Evolutionary conservation across 805 yeast species (phyloP).

Genomic region (Lipomyces orientalis): DNA sequence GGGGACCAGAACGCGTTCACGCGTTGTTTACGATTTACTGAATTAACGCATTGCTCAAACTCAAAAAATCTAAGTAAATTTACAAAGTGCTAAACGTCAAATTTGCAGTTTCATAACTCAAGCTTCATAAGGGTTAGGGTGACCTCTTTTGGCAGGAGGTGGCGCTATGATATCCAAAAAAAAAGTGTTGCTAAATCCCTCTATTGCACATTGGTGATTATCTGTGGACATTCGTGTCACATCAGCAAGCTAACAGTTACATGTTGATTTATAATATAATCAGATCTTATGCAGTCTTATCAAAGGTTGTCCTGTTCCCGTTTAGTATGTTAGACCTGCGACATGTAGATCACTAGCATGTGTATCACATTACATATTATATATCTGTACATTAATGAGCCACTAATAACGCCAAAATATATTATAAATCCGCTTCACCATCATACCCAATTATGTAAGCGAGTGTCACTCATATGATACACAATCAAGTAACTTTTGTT

Average conservation of each 20-base stretch:
- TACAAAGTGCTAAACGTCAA: too few relatives aligned
- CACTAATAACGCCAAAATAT: neutral
- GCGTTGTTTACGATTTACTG: too few relatives aligned
- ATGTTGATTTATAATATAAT: neutral
- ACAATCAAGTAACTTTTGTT: neutral
- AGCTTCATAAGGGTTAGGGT: too few relatives aligned
- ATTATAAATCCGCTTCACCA: neutral
- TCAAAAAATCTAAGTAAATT: too few relatives aligned
- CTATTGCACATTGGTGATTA: too few relatives aligned
- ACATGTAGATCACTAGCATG: neutral
- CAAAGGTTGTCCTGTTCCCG: neutral
- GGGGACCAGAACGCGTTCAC: too few relatives aligned
- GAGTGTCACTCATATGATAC: neutral
- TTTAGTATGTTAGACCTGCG: neutral
- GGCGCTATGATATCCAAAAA: too few relatives aligned
- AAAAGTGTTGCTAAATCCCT: too few relatives aligned
- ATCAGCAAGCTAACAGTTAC: neutral
- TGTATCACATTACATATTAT: neutral
- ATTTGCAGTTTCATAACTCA: too few relatives aligned
- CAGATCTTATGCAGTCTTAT: neutral
- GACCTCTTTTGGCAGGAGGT: too few relatives aligned
- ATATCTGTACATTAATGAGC: neutral
- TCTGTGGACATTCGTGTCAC: neutral
- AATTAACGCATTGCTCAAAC: too few relatives aligned
- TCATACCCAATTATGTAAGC: neutral